Evolutionary conservation across 2,329 filamentous ascomycete species (phyloP).

Genomic region (Aspergillus ochraceus): DNA sequence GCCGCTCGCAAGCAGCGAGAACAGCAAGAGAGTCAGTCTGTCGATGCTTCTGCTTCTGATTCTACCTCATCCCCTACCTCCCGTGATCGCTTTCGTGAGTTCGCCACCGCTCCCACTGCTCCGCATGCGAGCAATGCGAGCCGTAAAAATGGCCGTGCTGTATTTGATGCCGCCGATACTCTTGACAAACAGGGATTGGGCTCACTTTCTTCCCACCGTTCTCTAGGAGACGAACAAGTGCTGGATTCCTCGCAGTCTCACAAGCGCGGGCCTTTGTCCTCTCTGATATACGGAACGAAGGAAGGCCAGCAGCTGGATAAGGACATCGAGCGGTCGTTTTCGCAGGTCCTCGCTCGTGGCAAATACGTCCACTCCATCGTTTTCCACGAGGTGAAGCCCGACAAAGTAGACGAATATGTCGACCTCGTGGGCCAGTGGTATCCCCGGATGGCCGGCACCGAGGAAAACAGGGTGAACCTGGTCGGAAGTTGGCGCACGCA

Average conservation of each 20-base stretch:
- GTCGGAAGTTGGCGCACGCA: constrained; percentile 98
- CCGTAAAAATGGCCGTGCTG: constrained; percentile 27
- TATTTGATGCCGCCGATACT: constrained; percentile 42
- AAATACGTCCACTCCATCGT: constrained; percentile 99
- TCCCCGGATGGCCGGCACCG: constrained; percentile 77
- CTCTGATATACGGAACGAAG: constrained; percentile 94
- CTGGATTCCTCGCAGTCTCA: constrained; percentile 60
- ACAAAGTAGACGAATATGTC: constrained; percentile 93
- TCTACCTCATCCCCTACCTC: constrained; percentile 35
- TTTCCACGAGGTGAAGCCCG: constrained; percentile 91
- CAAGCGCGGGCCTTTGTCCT: constrained; percentile 74
- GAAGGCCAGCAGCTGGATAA: constrained; percentile 92
- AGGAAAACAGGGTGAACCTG: constrained; percentile 90
- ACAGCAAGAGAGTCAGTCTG: constrained; percentile 78
- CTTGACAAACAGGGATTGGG: constrained; percentile 52
- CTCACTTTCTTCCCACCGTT: constrained; percentile 59
- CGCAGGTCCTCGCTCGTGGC: constrained; percentile 87
- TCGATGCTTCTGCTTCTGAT: constrained; percentile 49
- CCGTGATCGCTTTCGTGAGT: constrained; percentile 39
- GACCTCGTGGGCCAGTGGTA: constrained; percentile 90
- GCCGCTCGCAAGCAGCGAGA: constrained; percentile 74
- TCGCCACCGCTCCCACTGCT: constrained; percentile 44
- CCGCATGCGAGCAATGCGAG: constrained; percentile 48
- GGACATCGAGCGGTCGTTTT: constrained; percentile 95
- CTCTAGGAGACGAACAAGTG: constrained; percentile 57